phyloP scores from a whole-genome alignment of 2,329 filamentous ascomycete species.

The Nemania diffusa region DNA sequence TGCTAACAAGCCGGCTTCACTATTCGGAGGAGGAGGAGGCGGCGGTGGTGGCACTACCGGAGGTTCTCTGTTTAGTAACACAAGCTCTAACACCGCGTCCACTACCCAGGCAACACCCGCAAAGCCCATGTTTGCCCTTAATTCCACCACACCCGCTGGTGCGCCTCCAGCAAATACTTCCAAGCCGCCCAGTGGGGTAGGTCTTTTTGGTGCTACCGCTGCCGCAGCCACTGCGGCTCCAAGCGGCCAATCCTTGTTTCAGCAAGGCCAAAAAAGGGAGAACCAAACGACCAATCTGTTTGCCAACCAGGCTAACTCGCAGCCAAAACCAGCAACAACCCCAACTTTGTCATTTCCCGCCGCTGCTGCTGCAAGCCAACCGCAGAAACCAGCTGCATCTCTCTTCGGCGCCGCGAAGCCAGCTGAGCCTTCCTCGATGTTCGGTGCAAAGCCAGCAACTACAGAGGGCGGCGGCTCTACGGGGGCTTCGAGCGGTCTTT shows the following conservation, averaged over 20 bases:
- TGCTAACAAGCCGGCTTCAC: constrained; percentile 38
- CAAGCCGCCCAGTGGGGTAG: constrained; percentile 44
- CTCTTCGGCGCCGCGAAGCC: constrained; percentile 45
- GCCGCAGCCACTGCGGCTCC: constrained; percentile 35
- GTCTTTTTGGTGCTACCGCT: constrained; percentile 44
- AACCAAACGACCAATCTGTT: constrained; percentile 39
- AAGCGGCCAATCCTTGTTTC: constrained; percentile 53
- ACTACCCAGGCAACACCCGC: constrained; percentile 54
- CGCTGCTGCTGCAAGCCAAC: constrained; percentile 28
- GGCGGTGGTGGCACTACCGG: constrained; percentile 35
- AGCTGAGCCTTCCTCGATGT: constrained; percentile 38
- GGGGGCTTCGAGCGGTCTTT: constrained; percentile 33
- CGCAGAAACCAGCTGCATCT: constrained; percentile 34
- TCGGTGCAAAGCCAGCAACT: constrained; percentile 41
- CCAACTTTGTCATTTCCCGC: constrained; percentile 40
- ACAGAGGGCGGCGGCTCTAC: constrained; percentile 33
- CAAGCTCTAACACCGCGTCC: constrained; percentile 37
- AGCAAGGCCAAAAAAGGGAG: constrained; percentile 50
- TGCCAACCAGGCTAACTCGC: constrained; percentile 32
- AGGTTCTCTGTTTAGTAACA: constrained; percentile 40
- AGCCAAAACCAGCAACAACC: constrained; percentile 44
- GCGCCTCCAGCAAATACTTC: constrained; percentile 58
- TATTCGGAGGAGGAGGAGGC: constrained; percentile 42
- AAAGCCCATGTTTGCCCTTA: constrained; percentile 60
- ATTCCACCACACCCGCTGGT: constrained; percentile 66